Base-by-base conservation (phyloP, 1,284 basidiomycete genomes). In the Naganishia liquefaciens region DNA sequence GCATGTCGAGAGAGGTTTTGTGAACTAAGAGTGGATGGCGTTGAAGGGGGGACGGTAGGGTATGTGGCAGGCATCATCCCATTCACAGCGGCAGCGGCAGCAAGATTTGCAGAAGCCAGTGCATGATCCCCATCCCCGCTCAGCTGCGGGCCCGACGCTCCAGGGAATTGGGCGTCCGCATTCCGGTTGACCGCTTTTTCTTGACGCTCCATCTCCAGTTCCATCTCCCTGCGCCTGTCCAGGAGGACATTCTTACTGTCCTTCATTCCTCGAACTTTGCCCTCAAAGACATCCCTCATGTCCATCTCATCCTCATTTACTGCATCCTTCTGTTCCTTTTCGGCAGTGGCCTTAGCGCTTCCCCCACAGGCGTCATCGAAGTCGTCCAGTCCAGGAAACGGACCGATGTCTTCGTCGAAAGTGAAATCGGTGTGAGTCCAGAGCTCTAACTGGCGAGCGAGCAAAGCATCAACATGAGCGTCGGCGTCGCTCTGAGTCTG, bases 341-440 rank as follows among this genome's bases (percentile, higher is more conserved):
- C 55, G 39, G 50, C 44, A 17, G 33, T 9, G 2, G 25, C 11
- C 40, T 60, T 49, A 25, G 28, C 7, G 33, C 30, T 57, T 49
- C 25, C 52, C 51, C 61, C 50, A 49, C 23, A 43, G 13, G 23
- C 63, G 25, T 28, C 25, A 23, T 47, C 58, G 13, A 52, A 44
- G 25, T 66, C 55, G 17, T 57, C 47, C 27, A 64, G 37, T 3
- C 54, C 54, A 5, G 50, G 52, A 43, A 51, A 61, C n/a, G 51
- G 50, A 27, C 55, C 64, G 37, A 57, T 58, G 23, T 64, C 67
- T 27, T 65, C 67, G 27, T 52, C 55, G 27, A 64, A 62, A 3
- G 55, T 58, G 43, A 68, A 68, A 21, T 68, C 67, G 21, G 62
- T 63, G 23, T 68, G 65, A 23, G 63, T 68, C 67, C 67, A 68